These are phyloP conservation scores for Heliocybe sulcata DNA, from an alignment of 1,284 basidiomycete genomes.

Conservation along the genomic window DNA sequence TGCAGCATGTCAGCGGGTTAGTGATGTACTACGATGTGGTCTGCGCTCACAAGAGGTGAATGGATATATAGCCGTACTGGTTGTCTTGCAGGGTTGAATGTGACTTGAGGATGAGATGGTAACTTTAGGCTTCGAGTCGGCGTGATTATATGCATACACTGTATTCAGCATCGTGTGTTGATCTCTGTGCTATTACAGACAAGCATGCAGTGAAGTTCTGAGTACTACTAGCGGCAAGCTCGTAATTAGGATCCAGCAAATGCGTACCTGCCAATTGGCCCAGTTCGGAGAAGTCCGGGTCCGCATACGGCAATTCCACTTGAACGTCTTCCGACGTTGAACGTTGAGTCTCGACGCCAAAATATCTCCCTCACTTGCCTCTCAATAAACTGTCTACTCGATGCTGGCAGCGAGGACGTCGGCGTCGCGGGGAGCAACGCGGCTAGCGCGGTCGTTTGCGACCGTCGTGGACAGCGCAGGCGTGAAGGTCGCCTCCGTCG, in stretches of 20 bases:
- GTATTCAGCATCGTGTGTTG: too few relatives aligned
- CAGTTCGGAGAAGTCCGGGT: not conserved
- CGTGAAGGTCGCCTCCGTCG: slow-evolving; percentile 79
- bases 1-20: slow-evolving; percentile 32
- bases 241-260: too few relatives aligned
- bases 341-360: too few relatives aligned
- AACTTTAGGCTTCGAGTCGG: too few relatives aligned
- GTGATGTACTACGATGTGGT: slow-evolving; percentile 33
- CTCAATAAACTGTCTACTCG: not conserved
- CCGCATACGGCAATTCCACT: not conserved
- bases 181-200: too few relatives aligned
- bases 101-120: too few relatives aligned
- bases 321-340: not conserved
- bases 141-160: too few relatives aligned
- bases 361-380: not conserved
- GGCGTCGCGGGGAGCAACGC: slow-evolving; percentile 44
- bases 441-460: slow-evolving; percentile 65
- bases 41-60: slow-evolving; percentile 20
- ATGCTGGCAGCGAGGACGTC: slow-evolving; percentile 24
- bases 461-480: slow-evolving; percentile 75
- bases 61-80: too few relatives aligned
- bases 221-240: too few relatives aligned
- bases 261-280: too few relatives aligned
- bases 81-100: not conserved
- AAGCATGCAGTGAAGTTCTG: too few relatives aligned